These are phyloP conservation scores for Lipomyces yarrowii DNA, from an alignment of 1,139 yeast genomes.

Conservation along the genomic window DNA sequence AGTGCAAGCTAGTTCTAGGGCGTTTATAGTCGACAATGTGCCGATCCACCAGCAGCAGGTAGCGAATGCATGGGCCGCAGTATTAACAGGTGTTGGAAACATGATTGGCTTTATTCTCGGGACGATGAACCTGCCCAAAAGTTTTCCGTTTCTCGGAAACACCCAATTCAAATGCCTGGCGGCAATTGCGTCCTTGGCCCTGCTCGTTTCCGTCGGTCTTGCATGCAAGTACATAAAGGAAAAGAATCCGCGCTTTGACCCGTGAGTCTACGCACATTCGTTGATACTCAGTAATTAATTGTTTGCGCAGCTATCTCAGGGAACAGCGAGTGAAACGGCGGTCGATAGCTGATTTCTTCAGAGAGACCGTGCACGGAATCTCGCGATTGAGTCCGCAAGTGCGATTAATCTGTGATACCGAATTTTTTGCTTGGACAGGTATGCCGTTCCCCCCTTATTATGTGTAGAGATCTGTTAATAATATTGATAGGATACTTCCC, in stretches of 20 bases:
- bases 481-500: constrained; percentile 24
- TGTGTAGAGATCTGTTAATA: background rate
- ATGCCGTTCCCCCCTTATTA: constrained; percentile 30
- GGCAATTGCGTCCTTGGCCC: constrained; percentile 48
- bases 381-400: constrained; percentile 49
- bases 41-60: constrained; percentile 56
- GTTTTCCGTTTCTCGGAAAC: constrained; percentile 47
- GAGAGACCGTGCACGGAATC: constrained; percentile 48
- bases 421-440: constrained; percentile 57
- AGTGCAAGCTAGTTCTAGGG: constrained; percentile 63
- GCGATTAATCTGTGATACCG: constrained; percentile 49
- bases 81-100: constrained; percentile 64
- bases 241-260: constrained; percentile 51
- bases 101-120: constrained; percentile 57
- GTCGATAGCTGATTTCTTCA: constrained; percentile 23
- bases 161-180: constrained; percentile 57
- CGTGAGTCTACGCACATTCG: background rate
- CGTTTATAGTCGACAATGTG: constrained; percentile 59
- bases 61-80: constrained; percentile 75
- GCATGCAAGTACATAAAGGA: constrained; percentile 50
- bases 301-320: constrained; percentile 1
- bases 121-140: constrained; percentile 46
- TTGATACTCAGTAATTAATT: background rate
- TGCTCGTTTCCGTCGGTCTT: constrained; percentile 45
- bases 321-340: constrained; percentile 8